Evolutionary conservation across 2,329 filamentous ascomycete species (phyloP), one percentile per base, ranked within the genome.

Genomic region (Microsporum ferrugineum): DNA sequence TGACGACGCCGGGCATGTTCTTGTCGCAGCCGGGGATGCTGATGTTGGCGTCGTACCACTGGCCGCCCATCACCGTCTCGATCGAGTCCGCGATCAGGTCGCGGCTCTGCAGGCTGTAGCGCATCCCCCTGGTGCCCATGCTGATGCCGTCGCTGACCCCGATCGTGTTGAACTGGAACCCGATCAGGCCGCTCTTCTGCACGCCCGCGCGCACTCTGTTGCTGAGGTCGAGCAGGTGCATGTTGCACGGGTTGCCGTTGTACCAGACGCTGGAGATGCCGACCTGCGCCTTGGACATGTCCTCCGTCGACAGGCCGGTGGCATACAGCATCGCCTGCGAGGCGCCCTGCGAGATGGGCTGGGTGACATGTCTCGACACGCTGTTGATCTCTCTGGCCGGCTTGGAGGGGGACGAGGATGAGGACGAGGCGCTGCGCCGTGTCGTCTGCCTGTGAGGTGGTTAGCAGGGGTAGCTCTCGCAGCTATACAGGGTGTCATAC

Each of bases 301-400:
- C 91, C 61, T 82, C 82, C 71, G 95, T 89, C 47, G 79, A 84
- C 69, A 99, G 80, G 60, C 95, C 95, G 1, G 92, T 96, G 67
- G 89, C 94, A 80, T 96, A 99, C 61, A 99, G 82, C 95, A 99
- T 99, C 66, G 95, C 94, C 79, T 99, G 94, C 47, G 94, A 97
- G 60, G 95, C 94, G 68, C 94, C 94, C 79, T 99, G 94, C 38
- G 92, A 94, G 79, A 96, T 97, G 72, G 91, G 92, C 78, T 97
- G 91, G 31, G 94, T 99, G 78, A 99, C 92, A 72, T 80, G 75
- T 64, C 84, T 79, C 63, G 91, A 96, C 72, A 92, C 80, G 74
- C 84, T 89, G 82, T 99, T 99, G 74, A 96, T 83, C 68, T 61
- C 57, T 34, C 58, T 61, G 7, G 59, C 59, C n/a, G 59, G 64